Percentiles rank a stretch among this genome's conserved stretches.
phyloP scores from a whole-genome alignment of 1,284 basidiomycete genomes.

The Trichosporon ovoides region DNA sequence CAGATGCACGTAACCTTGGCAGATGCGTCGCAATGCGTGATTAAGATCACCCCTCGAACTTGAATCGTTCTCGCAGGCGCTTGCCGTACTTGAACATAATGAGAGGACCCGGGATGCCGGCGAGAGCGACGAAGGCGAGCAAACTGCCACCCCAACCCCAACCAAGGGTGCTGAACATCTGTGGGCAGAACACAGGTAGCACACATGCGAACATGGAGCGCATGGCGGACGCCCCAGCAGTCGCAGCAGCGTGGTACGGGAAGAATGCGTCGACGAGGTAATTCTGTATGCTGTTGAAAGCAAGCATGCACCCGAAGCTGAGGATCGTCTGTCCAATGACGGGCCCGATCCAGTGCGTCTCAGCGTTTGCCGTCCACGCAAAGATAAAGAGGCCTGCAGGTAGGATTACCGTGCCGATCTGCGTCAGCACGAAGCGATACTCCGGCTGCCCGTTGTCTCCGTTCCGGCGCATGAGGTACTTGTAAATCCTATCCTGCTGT shows the following conservation, averaged over 20 bases:
- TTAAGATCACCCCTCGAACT: slow-evolving; percentile 25
- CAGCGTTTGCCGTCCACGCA: slow-evolving; percentile 43
- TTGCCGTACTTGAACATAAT: slow-evolving; percentile 49
- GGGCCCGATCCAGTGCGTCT: slow-evolving; percentile 48
- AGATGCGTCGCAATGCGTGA: too few species aligned
- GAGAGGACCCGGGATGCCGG: slow-evolving; percentile 49
- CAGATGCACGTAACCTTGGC: too few species aligned
- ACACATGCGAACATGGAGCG: slow-evolving; percentile 47
- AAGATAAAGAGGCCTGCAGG: slow-evolving; percentile 50
- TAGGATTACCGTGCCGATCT: slow-evolving; percentile 51
- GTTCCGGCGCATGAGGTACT: slow-evolving; percentile 31
- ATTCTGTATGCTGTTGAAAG: slow-evolving; percentile 48
- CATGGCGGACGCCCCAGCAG: slow-evolving; percentile 43
- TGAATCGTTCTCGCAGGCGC: slow-evolving; percentile 41
- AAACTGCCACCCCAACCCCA: slow-evolving; percentile 51
- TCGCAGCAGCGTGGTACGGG: slow-evolving; percentile 51
- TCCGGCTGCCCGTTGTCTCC: slow-evolving; percentile 45
- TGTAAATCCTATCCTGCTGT: slow-evolving; percentile 50
- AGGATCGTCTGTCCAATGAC: slow-evolving; percentile 38
- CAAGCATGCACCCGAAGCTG: slow-evolving; percentile 45
- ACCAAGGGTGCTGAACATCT: slow-evolving; percentile 48
- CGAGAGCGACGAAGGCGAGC: slow-evolving; percentile 44
- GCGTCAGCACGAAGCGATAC: slow-evolving; percentile 48
- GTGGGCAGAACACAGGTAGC: slow-evolving; percentile 48
- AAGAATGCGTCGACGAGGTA: slow-evolving; percentile 51